phyloP scores from a whole-genome alignment of 352 stramenopile genomes.

The Phytophthora pinifolia region DNA sequence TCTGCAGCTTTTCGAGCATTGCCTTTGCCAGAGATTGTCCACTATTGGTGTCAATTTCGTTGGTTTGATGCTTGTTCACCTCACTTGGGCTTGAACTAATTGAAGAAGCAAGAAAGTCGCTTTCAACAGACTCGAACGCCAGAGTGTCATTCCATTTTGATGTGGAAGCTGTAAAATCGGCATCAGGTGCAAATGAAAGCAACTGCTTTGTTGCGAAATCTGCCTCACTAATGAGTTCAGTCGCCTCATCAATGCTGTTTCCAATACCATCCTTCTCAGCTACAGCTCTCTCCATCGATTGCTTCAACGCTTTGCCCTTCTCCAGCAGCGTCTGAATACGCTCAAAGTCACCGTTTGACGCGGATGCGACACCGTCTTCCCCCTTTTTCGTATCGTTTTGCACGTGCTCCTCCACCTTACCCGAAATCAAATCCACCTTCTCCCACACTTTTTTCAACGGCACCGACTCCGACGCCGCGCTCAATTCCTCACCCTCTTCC shows the following conservation, averaged over 20 bases:
- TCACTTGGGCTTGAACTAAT: neutral
- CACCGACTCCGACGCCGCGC: constrained; percentile 1
- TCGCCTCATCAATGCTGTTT: neutral
- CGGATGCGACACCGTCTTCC: neutral
- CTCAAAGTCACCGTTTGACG: constrained; percentile 4
- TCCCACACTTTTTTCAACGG: constrained; percentile 3
- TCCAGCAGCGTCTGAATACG: constrained; percentile 36
- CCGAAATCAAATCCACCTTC: neutral
- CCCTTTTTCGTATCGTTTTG: neutral
- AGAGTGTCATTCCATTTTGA: neutral
- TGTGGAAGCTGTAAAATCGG: too few species aligned
- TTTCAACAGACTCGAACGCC: too few species aligned
- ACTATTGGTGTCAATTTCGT: neutral
- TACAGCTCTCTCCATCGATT: constrained; percentile 48
- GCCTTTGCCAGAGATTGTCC: too few species aligned
- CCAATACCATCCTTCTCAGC: constrained; percentile 3
- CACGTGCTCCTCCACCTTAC: neutral
- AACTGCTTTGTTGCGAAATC: neutral
- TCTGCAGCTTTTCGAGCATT: neutral
- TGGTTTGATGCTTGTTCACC: neutral
- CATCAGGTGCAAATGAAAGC: too few species aligned
- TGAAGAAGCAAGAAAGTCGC: neutral
- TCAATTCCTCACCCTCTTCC: neutral
- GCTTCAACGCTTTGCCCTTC: constrained; percentile 46
- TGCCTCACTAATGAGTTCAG: neutral